Conservation (phyloP, 306 rosid genomes). For the Spatholobus suberectus region DNA sequence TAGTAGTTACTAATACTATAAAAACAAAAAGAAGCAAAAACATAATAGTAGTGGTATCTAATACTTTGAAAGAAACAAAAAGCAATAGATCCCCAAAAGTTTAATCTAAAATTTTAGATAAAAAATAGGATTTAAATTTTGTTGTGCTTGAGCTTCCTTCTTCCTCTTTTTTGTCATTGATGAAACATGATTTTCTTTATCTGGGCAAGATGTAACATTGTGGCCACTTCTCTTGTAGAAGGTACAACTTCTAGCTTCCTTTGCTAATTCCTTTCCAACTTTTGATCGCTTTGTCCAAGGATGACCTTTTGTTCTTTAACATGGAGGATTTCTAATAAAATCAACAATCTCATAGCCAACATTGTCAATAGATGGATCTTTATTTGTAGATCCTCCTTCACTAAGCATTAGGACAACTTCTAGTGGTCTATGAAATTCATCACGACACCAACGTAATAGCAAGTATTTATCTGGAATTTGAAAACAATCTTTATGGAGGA, state of each 20-base stretch:
- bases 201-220: background rate
- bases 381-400: background rate
- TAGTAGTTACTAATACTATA: no score
- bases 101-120: no score
- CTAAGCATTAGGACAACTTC: background rate
- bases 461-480: background rate
- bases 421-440: background rate
- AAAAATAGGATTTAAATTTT: no score
- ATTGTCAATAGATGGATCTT: background rate
- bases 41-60: no score
- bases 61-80: no score
- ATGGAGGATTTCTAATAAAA: background rate
- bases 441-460: background rate
- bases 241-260: background rate
- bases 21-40: no score
- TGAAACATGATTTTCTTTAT: background rate
- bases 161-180: background rate
- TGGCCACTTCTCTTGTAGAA: background rate
- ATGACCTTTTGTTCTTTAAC: background rate
- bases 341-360: background rate
- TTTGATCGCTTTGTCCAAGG: background rate
- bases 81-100: no score
- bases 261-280: background rate
- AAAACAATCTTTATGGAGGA: slow-evolving; percentile 1
- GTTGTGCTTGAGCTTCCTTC: background rate